phyloP scores from a whole-genome alignment of 768 basidiomycete species.

The Tylopilus felleus region DNA sequence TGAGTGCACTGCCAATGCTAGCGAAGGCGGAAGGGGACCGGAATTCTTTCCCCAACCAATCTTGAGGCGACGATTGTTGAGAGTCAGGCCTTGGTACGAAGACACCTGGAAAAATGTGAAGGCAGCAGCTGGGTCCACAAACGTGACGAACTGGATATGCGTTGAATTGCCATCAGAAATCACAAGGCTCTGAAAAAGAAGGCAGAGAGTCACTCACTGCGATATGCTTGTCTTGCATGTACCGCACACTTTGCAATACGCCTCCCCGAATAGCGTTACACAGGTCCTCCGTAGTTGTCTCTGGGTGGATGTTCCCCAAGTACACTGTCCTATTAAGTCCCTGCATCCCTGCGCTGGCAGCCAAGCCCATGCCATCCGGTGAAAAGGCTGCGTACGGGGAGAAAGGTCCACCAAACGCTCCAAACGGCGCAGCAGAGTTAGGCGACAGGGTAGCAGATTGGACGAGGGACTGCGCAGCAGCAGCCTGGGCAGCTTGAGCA shows the following conservation, averaged over 20 bases:
- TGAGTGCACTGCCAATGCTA: constrained; percentile 85
- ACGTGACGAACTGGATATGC: constrained; percentile 78
- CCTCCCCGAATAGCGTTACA: constrained; percentile 98
- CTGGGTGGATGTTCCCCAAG: constrained; percentile 94
- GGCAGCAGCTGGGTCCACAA: constrained; percentile 90
- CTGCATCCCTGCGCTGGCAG: constrained; percentile 36
- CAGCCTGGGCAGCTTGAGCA: constrained; percentile 81
- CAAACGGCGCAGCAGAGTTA: constrained; percentile 29
- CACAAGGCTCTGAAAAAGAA: neutral
- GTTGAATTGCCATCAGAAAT: constrained; percentile 1
- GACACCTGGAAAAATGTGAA: constrained; percentile 94
- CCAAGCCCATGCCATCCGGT: constrained; percentile 37
- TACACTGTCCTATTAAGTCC: constrained; percentile 91
- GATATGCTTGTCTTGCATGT: constrained; percentile 97
- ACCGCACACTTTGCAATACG: constrained; percentile 89
- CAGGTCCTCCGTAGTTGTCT: constrained; percentile 90
- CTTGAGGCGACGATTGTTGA: constrained; percentile 93
- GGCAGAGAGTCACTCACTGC: constrained; percentile 54
- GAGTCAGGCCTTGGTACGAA: constrained; percentile 80
- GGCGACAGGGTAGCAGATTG: constrained; percentile 44
- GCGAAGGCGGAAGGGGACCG: constrained; percentile 76
- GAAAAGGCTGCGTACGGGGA: constrained; percentile 52
- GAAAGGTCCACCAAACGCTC: constrained; percentile 35
- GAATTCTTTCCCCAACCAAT: constrained; percentile 98
- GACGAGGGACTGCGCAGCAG: constrained; percentile 71